Evolutionary conservation across 306 rosid genomes (phyloP), one percentile per base, ranked within the genome.

Genomic region (Vigna nakashimae): DNA sequence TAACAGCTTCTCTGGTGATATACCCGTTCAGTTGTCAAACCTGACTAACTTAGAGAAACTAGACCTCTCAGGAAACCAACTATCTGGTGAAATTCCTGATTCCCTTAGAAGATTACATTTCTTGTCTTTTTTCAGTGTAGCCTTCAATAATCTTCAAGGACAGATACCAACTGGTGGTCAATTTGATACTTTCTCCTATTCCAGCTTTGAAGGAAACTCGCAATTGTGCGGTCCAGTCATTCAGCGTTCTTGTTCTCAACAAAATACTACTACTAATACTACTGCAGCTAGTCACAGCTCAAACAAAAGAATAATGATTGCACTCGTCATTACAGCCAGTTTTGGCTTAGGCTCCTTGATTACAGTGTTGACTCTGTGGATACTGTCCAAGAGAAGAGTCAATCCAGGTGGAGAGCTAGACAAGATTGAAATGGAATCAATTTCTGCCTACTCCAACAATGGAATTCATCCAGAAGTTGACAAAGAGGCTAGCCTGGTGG

Each of bases 91-190:
- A 86, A 94, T 94, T 77, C 98, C 98, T 56, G 80, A 43, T 71
- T 91, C 95, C 12, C 91, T 94, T 51, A 88, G 55, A 73, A 84
- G 65, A 38, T 83, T 94, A 32, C 88, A 84, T 84, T 94, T 94
- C 92, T 75, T 94, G 90, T 94, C 98, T n/a, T 88, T 26, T 65
- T 90, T 94, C 76, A 90, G 82, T 72, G 97, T 94, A 72, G 93
- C 98, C 26, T 10, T 56, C 86, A 94, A 94, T 80, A 69, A 89
- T 85, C 97, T 94, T 80, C 87, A 85, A 58, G 97, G 98, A 49
- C 83, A 75, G 57, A 81, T 94, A 75, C 98, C 98, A 60, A 73
- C 86, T 15, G 97, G 98, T 24, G 86, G 90, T 67, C 98, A 94
- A 65, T 94, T 94, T 82, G 81, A 88, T 75, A 94, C 98, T 32